A percentile compares a stretch with the other conserved stretches of the same genome.
Conservation (phyloP, 805 yeast genomes). For the Vanderwaltozyma tropicalis region DNA sequence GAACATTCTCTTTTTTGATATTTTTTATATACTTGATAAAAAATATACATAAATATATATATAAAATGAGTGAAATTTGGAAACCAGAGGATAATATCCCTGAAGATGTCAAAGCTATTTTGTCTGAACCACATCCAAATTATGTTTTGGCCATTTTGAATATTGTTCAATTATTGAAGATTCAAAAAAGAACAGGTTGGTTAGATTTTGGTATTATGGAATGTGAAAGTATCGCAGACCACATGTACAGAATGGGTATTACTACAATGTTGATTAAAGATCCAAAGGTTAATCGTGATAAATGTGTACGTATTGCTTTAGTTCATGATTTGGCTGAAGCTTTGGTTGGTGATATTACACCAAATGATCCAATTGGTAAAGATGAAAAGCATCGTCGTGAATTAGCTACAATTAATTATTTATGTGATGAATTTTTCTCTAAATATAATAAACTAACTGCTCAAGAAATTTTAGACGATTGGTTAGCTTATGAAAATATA, state of each 20-base stretch:
- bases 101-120: slow-evolving; percentile 25
- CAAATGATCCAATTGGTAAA: slow-evolving; percentile 63
- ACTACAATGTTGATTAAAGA: slow-evolving; percentile 57
- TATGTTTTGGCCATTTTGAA: slow-evolving; percentile 46
- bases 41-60: neutral
- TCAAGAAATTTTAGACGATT: slow-evolving; percentile 52
- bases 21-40: no score
- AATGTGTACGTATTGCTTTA: slow-evolving; percentile 76
- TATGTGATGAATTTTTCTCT: slow-evolving; percentile 45
- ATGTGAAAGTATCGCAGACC: slow-evolving; percentile 73
- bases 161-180: slow-evolving; percentile 60
- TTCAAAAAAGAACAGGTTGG: slow-evolving; percentile 91
- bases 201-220: slow-evolving; percentile 43
- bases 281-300: slow-evolving; percentile 44
- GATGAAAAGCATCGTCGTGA: slow-evolving; percentile 81
- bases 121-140: slow-evolving; percentile 25
- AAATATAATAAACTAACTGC: slow-evolving; percentile 60
- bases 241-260: slow-evolving; percentile 90
- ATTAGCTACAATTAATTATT: slow-evolving; percentile 54
- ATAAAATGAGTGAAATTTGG: slow-evolving; percentile 26
- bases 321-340: slow-evolving; percentile 93
- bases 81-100: slow-evolving; percentile 37
- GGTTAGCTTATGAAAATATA: slow-evolving; percentile 86
- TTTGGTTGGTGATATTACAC: slow-evolving; percentile 89
- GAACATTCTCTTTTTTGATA: no score